phyloP scores from a whole-genome alignment of 1,139 yeast genomes.

The Magnusiomyces clavatus region DNA sequence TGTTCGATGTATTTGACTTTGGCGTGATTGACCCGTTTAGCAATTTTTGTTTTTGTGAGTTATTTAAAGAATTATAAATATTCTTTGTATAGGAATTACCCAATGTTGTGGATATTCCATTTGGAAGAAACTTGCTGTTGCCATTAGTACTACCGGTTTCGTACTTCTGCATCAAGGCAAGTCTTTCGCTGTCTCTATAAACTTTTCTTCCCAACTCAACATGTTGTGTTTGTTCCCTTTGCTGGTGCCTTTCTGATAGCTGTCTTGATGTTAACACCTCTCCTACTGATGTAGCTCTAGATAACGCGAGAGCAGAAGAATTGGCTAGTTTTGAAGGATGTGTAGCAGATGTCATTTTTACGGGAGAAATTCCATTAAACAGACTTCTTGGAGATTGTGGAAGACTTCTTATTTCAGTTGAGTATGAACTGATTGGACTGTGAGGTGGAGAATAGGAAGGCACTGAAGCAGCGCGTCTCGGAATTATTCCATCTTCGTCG shows the following conservation, averaged over 20 bases:
- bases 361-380: neutral
- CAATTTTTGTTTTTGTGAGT: no score
- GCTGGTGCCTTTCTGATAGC: neutral
- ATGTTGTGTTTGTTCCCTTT: neutral
- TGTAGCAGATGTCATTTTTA: neutral
- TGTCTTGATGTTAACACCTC: neutral
- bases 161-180: no score
- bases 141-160: neutral
- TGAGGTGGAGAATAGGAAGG: slow-evolving; percentile 5
- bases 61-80: no score
- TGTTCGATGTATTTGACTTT: neutral
- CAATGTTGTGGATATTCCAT: no score
- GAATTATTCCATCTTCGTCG: neutral
- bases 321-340: neutral
- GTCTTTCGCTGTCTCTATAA: neutral
- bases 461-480: slow-evolving; percentile 1
- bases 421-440: neutral
- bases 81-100: no score
- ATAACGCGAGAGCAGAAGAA: neutral
- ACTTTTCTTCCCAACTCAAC: neutral
- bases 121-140: neutral
- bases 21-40: no score
- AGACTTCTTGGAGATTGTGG: slow-evolving; percentile 5
- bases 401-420: slow-evolving; percentile 5
- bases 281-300: neutral